These are phyloP conservation scores for Cladosporium sp. DNA, from an alignment of 2,329 filamentous ascomycete species.

Conservation along the genomic window DNA sequence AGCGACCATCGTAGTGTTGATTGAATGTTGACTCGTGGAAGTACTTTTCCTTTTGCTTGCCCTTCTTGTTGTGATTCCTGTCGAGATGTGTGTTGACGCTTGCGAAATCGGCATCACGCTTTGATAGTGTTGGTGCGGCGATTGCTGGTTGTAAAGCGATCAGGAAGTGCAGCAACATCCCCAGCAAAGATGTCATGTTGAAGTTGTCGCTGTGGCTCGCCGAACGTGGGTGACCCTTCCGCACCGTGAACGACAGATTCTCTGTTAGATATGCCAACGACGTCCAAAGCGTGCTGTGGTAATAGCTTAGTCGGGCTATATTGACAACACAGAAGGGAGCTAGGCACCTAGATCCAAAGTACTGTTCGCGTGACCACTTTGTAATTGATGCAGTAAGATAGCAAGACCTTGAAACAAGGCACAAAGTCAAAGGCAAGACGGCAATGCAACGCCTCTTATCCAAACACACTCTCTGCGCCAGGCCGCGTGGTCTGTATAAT, in stretches of 20 bases:
- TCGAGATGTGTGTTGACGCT: conserved; percentile 39
- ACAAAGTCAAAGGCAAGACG: not conserved
- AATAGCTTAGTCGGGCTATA: too few species aligned
- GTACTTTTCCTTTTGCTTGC: conserved; percentile 37
- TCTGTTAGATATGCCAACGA: too few species aligned
- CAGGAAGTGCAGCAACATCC: conserved; percentile 7
- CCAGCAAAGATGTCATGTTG: not conserved
- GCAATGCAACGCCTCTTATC: not conserved
- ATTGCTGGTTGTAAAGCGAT: conserved; percentile 7
- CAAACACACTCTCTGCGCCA: not conserved
- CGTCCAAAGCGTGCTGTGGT: too few species aligned
- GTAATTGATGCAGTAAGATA: not conserved
- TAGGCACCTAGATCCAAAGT: not conserved
- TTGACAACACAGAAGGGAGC: conserved; percentile 2
- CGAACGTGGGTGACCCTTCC: too few species aligned
- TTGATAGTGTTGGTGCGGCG: conserved; percentile 12
- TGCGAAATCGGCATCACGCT: conserved; percentile 40
- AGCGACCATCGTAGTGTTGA: conserved; percentile 55
- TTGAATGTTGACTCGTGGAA: conserved; percentile 52
- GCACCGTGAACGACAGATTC: too few species aligned
- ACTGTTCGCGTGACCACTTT: conserved; percentile 4
- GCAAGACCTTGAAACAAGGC: not conserved
- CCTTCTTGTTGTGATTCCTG: conserved; percentile 36
- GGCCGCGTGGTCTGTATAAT: conserved; percentile 4
- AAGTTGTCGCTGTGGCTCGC: not conserved